Percentiles rank a stretch among this genome's conserved stretches.
These are phyloP conservation scores for Melampsora occidentalis DNA, from an alignment of 1,284 basidiomycete genomes.

Conservation along the genomic window DNA sequence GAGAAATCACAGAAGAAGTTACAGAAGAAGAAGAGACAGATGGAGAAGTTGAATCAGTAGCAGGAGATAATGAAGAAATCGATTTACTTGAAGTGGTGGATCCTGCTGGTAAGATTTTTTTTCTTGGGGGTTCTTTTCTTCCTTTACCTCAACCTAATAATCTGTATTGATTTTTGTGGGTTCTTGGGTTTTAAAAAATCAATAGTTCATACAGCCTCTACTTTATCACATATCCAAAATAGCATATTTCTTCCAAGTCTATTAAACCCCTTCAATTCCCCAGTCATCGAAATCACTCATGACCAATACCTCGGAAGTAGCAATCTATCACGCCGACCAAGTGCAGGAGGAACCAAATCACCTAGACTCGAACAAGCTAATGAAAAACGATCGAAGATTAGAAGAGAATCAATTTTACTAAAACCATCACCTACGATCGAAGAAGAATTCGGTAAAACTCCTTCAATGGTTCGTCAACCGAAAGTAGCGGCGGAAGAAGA, in stretches of 20 bases:
- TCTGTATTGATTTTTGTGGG: not conserved
- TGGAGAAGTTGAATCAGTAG: not conserved
- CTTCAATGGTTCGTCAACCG: not conserved
- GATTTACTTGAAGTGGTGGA: slow-evolving; percentile 32
- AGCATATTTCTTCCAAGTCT: slow-evolving; percentile 17
- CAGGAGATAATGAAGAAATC: slow-evolving; percentile 7
- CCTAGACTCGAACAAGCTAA: not conserved
- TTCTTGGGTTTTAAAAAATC: not conserved
- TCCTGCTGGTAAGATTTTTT: slow-evolving; percentile 24
- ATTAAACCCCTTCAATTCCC: slow-evolving; percentile 15
- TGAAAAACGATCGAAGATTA: not conserved
- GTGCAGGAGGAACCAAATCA: not conserved
- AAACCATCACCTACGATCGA: not conserved
- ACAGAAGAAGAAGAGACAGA: not conserved
- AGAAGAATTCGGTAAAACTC: not conserved
- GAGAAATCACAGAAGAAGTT: no score
- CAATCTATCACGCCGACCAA: not conserved
- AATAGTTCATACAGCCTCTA: slow-evolving; percentile 34
- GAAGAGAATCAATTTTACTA: not conserved
- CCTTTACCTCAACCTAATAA: not conserved
- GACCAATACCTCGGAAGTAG: not conserved
- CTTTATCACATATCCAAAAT: slow-evolving; percentile 39
- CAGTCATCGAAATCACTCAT: not conserved
- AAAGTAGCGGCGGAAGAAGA: no score
- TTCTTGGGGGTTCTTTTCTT: not conserved